phyloP scores from a whole-genome alignment of 164 flowering plant species.

The Houttuynia cordata region DNA sequence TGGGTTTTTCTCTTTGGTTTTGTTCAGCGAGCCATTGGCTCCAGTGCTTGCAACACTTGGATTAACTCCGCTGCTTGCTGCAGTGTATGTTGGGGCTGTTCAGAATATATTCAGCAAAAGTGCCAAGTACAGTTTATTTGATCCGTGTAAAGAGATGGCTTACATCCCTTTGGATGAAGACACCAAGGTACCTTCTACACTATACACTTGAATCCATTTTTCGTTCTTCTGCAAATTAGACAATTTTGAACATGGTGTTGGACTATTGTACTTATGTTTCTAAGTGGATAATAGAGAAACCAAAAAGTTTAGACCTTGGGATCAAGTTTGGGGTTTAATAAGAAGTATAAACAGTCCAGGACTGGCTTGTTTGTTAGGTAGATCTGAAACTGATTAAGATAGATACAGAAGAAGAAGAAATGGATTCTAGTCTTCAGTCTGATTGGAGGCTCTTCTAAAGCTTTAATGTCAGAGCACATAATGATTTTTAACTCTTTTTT shows the following conservation, averaged over 20 bases:
- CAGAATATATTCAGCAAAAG: conserved; percentile 25
- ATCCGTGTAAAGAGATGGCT: conserved; percentile 25
- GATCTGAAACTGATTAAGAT: too few relatives aligned
- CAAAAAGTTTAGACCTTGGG: too few relatives aligned
- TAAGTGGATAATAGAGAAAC: too few relatives aligned
- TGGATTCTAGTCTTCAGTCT: too few relatives aligned
- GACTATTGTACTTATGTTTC: background rate
- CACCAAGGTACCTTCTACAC: conserved; percentile 13
- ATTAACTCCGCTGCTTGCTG: conserved; percentile 22
- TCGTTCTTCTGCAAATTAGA: background rate
- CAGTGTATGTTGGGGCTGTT: conserved; percentile 23
- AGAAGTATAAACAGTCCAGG: too few relatives aligned
- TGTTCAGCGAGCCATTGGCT: conserved; percentile 16
- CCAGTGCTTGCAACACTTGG: conserved; percentile 15
- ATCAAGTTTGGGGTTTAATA: too few relatives aligned
- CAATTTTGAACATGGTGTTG: background rate
- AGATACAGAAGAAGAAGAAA: too few relatives aligned
- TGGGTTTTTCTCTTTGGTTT: conserved; percentile 17
- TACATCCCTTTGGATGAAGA: conserved; percentile 26
- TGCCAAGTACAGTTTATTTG: conserved; percentile 24
- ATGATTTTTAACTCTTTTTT: background rate
- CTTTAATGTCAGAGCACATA: background rate
- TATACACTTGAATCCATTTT: background rate
- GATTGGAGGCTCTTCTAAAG: too few relatives aligned
- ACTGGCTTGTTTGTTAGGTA: too few relatives aligned